A percentile compares a stretch with the other conserved stretches of the same genome.
These are phyloP conservation scores for Candida xiaguanensis DNA, from an alignment of 805 yeast genomes.

Conservation along the genomic window DNA sequence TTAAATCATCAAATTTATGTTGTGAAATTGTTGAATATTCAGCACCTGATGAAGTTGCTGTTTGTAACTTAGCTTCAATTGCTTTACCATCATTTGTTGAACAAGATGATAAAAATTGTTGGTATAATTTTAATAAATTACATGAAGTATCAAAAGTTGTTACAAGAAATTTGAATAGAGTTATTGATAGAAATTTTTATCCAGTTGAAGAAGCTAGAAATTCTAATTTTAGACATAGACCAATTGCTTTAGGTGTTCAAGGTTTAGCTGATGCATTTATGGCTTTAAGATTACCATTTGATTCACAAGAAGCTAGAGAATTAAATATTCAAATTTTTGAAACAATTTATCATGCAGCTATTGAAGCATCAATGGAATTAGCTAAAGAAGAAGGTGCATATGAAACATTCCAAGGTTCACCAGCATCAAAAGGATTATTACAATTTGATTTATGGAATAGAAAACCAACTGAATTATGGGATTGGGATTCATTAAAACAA, in stretches of 20 bases:
- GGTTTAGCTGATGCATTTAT: constrained; percentile 60
- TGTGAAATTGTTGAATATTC: constrained; percentile 64
- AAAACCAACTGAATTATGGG: constrained; percentile 56
- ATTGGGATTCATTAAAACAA: constrained; percentile 55
- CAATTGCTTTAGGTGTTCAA: constrained; percentile 62
- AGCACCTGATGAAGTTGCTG: constrained; percentile 55
- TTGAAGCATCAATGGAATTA: constrained; percentile 54
- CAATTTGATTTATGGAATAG: constrained; percentile 58
- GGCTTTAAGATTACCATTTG: constrained; percentile 54
- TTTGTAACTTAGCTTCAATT: constrained; percentile 58
- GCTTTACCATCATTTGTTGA: constrained; percentile 57
- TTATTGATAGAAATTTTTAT: constrained; percentile 54
- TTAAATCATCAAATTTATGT: constrained; percentile 60
- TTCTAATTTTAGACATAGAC: constrained; percentile 57
- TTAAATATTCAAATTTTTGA: constrained; percentile 59
- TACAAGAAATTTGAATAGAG: constrained; percentile 51
- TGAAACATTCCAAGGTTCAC: constrained; percentile 51
- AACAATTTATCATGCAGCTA: constrained; percentile 58
- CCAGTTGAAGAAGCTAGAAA: constrained; percentile 53
- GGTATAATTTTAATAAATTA: constrained; percentile 55
- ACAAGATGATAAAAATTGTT: constrained; percentile 34
- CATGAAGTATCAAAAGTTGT: constrained; percentile 54
- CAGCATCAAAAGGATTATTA: constrained; percentile 54
- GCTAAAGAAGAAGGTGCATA: constrained; percentile 50
- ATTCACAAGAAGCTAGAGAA: constrained; percentile 53